Evolutionary conservation across 768 basidiomycete genomes (phyloP).

Genomic region (Coprinopsis sp.): DNA sequence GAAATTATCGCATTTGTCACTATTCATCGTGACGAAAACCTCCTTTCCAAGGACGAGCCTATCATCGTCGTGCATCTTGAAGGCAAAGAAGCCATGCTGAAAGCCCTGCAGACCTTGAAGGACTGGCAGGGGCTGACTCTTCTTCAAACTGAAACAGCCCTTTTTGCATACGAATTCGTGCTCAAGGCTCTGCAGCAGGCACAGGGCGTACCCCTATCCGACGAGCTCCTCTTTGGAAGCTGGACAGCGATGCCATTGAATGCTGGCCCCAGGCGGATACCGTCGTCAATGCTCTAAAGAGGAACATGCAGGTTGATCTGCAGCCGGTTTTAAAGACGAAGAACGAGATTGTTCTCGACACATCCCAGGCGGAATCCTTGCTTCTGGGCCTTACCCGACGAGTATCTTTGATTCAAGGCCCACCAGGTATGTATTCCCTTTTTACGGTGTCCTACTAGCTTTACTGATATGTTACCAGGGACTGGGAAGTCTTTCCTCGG

Average conservation of each 20-base stretch:
- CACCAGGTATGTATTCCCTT: constrained; percentile 48
- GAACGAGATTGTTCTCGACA: constrained; percentile 44
- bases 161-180: constrained; percentile 62
- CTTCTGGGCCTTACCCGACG: constrained; percentile 50
- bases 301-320: constrained; percentile 37
- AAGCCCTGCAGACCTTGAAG: constrained; percentile 38
- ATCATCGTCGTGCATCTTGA: constrained; percentile 51
- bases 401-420: constrained; percentile 65
- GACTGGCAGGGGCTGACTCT: constrained; percentile 34
- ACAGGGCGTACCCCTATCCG: constrained; percentile 38
- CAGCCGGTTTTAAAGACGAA: constrained; percentile 30
- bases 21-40: constrained; percentile 49
- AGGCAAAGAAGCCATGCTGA: constrained; percentile 33
- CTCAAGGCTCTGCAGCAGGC: constrained; percentile 51
- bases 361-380: constrained; percentile 43
- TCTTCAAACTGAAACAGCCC: constrained; percentile 54
- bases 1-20: constrained; percentile 49
- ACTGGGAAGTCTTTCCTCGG: constrained; percentile 77
- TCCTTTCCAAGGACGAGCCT: constrained; percentile 44
- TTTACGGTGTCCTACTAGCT: too few species aligned
- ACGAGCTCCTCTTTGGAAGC: constrained; percentile 55
- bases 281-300: constrained; percentile 23
- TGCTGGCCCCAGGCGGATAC: constrained; percentile 6
- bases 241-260: constrained; percentile 14
- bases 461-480: constrained; percentile 31